Base-by-base conservation (phyloP, 208 protist genomes). In the Herpetomonas samuelpessoai region DNA sequence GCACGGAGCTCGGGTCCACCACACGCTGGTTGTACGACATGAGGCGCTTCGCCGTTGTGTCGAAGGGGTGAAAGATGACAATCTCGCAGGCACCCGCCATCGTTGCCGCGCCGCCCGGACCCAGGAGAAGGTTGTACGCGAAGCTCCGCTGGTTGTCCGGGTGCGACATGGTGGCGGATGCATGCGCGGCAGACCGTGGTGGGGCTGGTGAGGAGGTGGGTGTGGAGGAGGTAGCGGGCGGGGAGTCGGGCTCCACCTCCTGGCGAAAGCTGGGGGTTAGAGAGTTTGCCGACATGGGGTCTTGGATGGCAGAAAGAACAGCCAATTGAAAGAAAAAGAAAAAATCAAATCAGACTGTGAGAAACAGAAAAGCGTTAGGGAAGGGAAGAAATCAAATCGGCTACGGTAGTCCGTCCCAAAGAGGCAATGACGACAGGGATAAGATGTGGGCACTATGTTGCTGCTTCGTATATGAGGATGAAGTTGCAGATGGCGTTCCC, bases 11-110 rank as follows among this genome's bases (percentile, higher is more conserved):
- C 14, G 65, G 39, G 26, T 84, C 81, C 19, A 88, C 64, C 2
- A 86, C 75, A 45, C 68, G 65, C 14, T 79, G 70, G 21, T 76
- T 67, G 54, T 90, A 71, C 10, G 80, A 76, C 84, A 91, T 91
- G 49, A 95, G 81, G 2, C 88, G 82, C 71, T 95, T 95, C 19
- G 85, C 83, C n/a, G 75, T 57, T 1, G 88, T 95, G 56, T 95
- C 88, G 55, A 95, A 88, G 24, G 88, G 88, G 45, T 95, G 88
- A 55, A 95, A 95, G 39, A 95, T 74, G 26, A 81, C 27, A 26
- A 95, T 84, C 69, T 95, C 85, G 39, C 71, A 81, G 41, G 69
- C 57, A 10, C 85, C 88, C 0, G 87, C 87, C 4, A 86, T 25
- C 12, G 84, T 88, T 16, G 84, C 80, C 4, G 74, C 81, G 3